These are phyloP conservation scores for Zymoseptoria crescenta DNA, from an alignment of 2,329 filamentous ascomycete species.

Conservation along the genomic window DNA sequence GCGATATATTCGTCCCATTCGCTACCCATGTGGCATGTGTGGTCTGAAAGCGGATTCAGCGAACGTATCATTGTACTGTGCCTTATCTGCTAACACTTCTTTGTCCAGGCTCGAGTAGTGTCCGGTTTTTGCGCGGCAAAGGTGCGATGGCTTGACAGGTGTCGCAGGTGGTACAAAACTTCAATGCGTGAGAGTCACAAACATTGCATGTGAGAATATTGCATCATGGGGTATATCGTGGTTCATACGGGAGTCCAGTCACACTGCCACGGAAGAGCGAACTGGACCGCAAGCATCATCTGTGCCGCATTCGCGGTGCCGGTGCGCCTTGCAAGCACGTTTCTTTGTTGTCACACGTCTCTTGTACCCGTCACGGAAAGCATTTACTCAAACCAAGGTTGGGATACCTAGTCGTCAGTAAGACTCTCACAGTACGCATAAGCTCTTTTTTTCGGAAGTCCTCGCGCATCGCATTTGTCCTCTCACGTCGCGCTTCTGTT, in stretches of 20 bases:
- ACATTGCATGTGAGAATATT: neutral
- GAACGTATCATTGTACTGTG: constrained; percentile 1
- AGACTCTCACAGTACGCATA: neutral
- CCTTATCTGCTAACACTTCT: constrained; percentile 13
- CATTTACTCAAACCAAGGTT: neutral
- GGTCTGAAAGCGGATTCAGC: neutral
- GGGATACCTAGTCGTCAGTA: neutral
- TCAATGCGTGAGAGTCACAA: neutral
- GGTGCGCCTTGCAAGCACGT: neutral
- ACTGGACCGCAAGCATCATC: neutral
- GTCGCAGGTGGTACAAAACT: neutral
- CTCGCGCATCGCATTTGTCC: neutral
- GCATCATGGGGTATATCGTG: neutral
- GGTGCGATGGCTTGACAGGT: neutral
- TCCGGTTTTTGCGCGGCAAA: neutral
- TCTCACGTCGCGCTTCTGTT: neutral
- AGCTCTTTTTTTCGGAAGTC: neutral
- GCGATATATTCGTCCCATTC: neutral
- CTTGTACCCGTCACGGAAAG: neutral
- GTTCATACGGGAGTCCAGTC: neutral
- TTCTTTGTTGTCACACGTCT: neutral
- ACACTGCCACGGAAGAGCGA: neutral
- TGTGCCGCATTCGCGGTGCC: neutral
- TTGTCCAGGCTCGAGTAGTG: constrained; percentile 19
- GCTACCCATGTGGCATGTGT: neutral